phyloP scores from a whole-genome alignment of 2,329 filamentous ascomycete species.

The Ascomycota sp. region DNA sequence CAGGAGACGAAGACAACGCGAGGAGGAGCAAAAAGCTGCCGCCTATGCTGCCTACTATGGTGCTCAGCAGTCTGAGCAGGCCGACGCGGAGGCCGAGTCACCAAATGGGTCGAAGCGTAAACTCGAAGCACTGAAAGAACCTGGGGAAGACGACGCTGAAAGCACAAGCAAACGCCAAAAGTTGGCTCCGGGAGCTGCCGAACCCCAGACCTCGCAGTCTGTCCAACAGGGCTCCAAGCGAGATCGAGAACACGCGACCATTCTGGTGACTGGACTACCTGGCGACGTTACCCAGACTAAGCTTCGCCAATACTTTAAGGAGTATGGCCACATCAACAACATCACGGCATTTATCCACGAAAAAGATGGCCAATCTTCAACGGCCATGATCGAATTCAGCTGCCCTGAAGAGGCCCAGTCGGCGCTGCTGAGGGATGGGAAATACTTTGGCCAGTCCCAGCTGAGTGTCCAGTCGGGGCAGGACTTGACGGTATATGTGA shows the following conservation, averaged over 20 bases:
- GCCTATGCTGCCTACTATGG: slow-evolving; percentile 21
- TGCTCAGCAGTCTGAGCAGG: slow-evolving; percentile 9
- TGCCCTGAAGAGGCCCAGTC: slow-evolving; percentile 57
- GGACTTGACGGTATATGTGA: slow-evolving; percentile 64
- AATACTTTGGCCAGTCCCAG: slow-evolving; percentile 49
- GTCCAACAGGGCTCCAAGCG: slow-evolving; percentile 32
- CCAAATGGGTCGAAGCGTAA: slow-evolving; percentile 45
- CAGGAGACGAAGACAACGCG: slow-evolving; percentile 38
- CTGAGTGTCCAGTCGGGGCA: slow-evolving; percentile 55
- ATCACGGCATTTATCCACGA: slow-evolving; percentile 43
- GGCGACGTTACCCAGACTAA: slow-evolving; percentile 43
- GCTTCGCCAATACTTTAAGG: slow-evolving; percentile 73
- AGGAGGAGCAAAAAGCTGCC: slow-evolving; percentile 37
- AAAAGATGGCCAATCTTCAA: slow-evolving; percentile 33
- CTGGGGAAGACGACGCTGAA: slow-evolving; percentile 16
- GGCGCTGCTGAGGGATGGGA: slow-evolving; percentile 61
- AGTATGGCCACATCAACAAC: slow-evolving; percentile 66
- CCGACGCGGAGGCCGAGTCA: slow-evolving; percentile 9
- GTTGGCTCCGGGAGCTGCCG: slow-evolving; percentile 15
- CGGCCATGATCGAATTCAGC: slow-evolving; percentile 69
- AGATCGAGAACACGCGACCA: slow-evolving; percentile 73
- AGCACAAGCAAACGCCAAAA: slow-evolving; percentile 44
- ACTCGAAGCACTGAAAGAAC: slow-evolving; percentile 33
- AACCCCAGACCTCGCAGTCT: slow-evolving; percentile 3
- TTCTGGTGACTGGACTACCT: slow-evolving; percentile 63